Base-by-base conservation (phyloP, 1,139 yeast species). In the Candida gigantensis region DNA sequence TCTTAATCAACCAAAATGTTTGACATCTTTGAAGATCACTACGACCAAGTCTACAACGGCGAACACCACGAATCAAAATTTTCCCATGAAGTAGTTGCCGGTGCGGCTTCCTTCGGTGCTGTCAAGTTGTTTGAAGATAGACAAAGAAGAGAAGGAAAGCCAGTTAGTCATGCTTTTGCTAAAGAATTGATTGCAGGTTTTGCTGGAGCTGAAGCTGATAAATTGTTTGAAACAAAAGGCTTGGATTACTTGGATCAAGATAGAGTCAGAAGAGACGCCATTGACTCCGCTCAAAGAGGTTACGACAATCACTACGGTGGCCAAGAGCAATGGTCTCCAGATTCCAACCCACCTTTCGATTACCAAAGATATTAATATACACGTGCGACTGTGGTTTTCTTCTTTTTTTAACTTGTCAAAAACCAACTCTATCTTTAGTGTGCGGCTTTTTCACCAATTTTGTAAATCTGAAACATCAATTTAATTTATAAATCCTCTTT, bases 11-110 rank as follows among this genome's bases (percentile, higher is more conserved):
- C n/a, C n/a, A 24, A 15, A 39, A 51, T 52, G 52, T 51, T 52
- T 34, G 56, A 47, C 8, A n/a, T 17, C 12, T 24, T 30, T 9
- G 13, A 29, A 47, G 46, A 73, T 76, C 6, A 77, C 85, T 4
- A 66, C 65, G 35, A 74, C 65, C 51, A 63, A 57, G 65, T 59
- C 24, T 58, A 60, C 54, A 62, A 63, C 36, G 57, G 48, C 11
- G 31, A n/a, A n/a, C n/a, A 51, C 35, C 64, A 60, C 53, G 62
- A 58, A 41, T 62, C 58, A 27, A 57, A 58, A 47, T 54, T 60
- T 47, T 48, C 61, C 17, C 65, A 60, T 44, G 66, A 60, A 44
- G 51, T 58, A 44, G 36, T 60, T 35, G 65, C 66, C 20, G 65
- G 66, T 47, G 66, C 62, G 28, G 65, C 66, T 18, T 57, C 65